Percentiles rank a stretch among this genome's conserved stretches.
These are phyloP conservation scores for Trichoderma parareesei DNA, from an alignment of 495 filamentous ascomycete genomes.

Conservation along the genomic window DNA sequence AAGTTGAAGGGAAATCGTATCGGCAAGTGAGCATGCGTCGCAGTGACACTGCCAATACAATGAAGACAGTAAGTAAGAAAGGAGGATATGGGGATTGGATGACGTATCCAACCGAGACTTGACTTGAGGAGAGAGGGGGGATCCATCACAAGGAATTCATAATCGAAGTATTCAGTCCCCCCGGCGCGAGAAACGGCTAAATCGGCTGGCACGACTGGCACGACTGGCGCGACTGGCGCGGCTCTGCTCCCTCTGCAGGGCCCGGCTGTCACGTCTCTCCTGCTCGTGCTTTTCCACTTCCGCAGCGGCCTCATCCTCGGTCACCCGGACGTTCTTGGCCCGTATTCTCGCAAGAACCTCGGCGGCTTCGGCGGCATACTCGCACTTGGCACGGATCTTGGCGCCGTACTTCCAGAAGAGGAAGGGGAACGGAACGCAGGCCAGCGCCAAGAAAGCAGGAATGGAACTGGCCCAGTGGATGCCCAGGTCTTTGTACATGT, in stretches of 20 bases:
- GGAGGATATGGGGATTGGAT: not conserved
- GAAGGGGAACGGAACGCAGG: conserved; percentile 72
- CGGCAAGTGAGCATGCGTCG: not conserved
- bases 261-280: not conserved
- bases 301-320: not conserved
- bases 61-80: not conserved
- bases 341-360: conserved; percentile 33
- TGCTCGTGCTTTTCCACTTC: not conserved
- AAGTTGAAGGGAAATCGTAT: not conserved
- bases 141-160: not conserved
- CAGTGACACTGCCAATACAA: not conserved
- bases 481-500: conserved; percentile 69
- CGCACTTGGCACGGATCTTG: conserved; percentile 58
- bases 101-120: not conserved
- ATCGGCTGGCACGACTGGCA: not conserved
- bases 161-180: not conserved
- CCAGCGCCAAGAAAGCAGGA: conserved; percentile 68
- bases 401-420: conserved; percentile 72
- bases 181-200: too few species aligned
- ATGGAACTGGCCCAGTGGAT: conserved; percentile 75
- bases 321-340: not conserved
- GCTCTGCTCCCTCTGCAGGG: not conserved
- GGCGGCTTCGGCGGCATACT: conserved; percentile 63
- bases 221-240: not conserved
- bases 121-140: not conserved